A percentile compares a stretch with the other conserved stretches of the same genome.
Evolutionary conservation across 2,329 filamentous ascomycete genomes (phyloP).

Genomic region (Akanthomyces dipterigenus): DNA sequence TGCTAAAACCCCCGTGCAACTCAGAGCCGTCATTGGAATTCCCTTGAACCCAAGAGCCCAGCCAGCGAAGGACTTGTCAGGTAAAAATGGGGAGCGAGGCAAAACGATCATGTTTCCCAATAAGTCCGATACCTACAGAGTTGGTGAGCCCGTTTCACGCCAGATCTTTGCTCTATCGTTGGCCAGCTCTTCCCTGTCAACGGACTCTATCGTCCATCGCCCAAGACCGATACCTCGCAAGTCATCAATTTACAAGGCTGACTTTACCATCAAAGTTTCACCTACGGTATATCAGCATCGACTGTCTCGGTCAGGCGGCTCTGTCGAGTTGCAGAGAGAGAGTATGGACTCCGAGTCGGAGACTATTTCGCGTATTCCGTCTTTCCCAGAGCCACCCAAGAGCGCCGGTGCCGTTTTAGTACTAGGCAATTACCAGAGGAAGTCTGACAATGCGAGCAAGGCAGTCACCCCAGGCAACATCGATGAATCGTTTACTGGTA

Average conservation of each 20-base stretch:
- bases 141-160: not conserved
- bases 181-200: not conserved
- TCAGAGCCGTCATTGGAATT: slow-evolving; percentile 39
- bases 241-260: slow-evolving; percentile 36
- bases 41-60: slow-evolving; percentile 38
- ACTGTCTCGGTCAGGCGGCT: slow-evolving; percentile 44
- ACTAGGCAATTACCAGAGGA: not conserved
- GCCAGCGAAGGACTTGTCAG: slow-evolving; percentile 33
- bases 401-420: slow-evolving; percentile 25
- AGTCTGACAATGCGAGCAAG: not conserved
- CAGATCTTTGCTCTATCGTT: not conserved
- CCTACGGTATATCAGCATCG: slow-evolving; percentile 36
- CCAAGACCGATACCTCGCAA: slow-evolving; percentile 50
- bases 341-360: slow-evolving; percentile 37
- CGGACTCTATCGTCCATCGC: slow-evolving; percentile 43
- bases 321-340: slow-evolving; percentile 38
- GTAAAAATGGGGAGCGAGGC: slow-evolving; percentile 37
- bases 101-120: not conserved
- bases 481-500: not conserved
- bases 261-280: slow-evolving; percentile 40
- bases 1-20: slow-evolving; percentile 32
- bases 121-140: slow-evolving; percentile 7
- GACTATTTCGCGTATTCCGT: slow-evolving; percentile 44
- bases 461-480: not conserved
- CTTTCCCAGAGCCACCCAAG: slow-evolving; percentile 42